Conservation (phyloP, 805 yeast species). For the Trichomonascus vanleenenianus region DNA sequence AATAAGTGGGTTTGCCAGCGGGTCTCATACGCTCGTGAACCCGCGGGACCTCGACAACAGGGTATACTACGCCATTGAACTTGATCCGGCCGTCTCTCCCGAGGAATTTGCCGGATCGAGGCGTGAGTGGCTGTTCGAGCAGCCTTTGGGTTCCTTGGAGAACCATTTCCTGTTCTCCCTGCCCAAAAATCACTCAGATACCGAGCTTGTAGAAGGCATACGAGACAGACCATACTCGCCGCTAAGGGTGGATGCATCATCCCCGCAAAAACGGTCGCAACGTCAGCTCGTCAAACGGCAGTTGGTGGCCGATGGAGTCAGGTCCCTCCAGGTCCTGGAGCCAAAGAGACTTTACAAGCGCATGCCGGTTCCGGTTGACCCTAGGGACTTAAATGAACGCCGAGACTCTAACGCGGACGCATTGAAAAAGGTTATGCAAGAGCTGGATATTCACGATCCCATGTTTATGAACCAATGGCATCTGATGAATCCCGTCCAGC, state of each 20-base stretch:
- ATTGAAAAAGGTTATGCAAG: conserved; percentile 32
- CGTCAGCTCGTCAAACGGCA: conserved; percentile 25
- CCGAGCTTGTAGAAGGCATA: conserved; percentile 10
- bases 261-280: conserved; percentile 24
- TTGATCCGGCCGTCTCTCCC: conserved; percentile 29
- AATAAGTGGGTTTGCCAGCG: neutral
- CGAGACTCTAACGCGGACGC: conserved; percentile 11
- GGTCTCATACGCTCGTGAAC: neutral
- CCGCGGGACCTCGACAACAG: conserved; percentile 41
- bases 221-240: conserved; percentile 10
- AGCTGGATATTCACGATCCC: conserved; percentile 72
- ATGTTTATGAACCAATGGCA: conserved; percentile 87
- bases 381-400: neutral
- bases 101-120: conserved; percentile 5
- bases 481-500: conserved; percentile 60
- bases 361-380: conserved; percentile 8
- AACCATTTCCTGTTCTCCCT: conserved; percentile 63
- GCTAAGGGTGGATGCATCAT: conserved; percentile 9
- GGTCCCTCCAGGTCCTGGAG: conserved; percentile 20
- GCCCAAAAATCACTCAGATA: conserved; percentile 23
- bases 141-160: conserved; percentile 51
- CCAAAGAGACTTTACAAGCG: conserved; percentile 14
- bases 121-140: conserved; percentile 48
- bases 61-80: conserved; percentile 59
- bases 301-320: conserved; percentile 30